phyloP scores from a whole-genome alignment of 805 yeast genomes.

The Yarrowia yakushimensis region DNA sequence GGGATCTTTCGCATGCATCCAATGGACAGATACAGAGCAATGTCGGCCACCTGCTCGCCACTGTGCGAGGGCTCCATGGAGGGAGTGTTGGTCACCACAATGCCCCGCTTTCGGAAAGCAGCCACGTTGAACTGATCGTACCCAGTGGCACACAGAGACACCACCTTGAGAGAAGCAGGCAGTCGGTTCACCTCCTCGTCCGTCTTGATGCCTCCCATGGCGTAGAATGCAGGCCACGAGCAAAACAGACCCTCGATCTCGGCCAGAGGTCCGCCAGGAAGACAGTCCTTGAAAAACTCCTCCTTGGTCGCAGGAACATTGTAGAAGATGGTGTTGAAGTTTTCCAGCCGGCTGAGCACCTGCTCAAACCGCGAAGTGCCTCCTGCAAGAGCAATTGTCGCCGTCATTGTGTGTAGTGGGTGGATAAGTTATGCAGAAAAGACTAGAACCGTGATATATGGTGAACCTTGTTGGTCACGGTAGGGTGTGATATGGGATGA shows the following conservation, averaged over 20 bases:
- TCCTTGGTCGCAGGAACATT: slow-evolving; percentile 32
- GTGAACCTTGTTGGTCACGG: too few species aligned
- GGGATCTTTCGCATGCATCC: slow-evolving; percentile 58
- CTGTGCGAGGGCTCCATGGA: slow-evolving; percentile 37
- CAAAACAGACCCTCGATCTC: slow-evolving; percentile 54
- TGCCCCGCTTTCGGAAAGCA: slow-evolving; percentile 44
- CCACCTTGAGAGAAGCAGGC: slow-evolving; percentile 48
- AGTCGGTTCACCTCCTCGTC: slow-evolving; percentile 42
- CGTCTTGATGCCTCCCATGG: slow-evolving; percentile 29
- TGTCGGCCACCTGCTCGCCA: slow-evolving; percentile 69
- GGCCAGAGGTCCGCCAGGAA: slow-evolving; percentile 35
- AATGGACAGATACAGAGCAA: slow-evolving; percentile 57
- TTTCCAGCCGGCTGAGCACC: not conserved
- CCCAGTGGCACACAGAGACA: slow-evolving; percentile 61
- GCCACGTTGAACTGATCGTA: slow-evolving; percentile 50
- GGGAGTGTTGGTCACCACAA: slow-evolving; percentile 57
- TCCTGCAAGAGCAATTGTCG: not conserved
- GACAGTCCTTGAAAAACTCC: slow-evolving; percentile 44
- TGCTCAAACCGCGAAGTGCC: not conserved
- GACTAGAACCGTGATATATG: too few species aligned
- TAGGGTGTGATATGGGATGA: too few species aligned
- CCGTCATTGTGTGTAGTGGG: too few species aligned
- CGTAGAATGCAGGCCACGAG: slow-evolving; percentile 49
- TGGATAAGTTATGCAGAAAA: too few species aligned
- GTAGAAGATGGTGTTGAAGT: slow-evolving; percentile 26